phyloP scores from a whole-genome alignment of 2,329 filamentous ascomycete genomes.

The Endothia cerciana region DNA sequence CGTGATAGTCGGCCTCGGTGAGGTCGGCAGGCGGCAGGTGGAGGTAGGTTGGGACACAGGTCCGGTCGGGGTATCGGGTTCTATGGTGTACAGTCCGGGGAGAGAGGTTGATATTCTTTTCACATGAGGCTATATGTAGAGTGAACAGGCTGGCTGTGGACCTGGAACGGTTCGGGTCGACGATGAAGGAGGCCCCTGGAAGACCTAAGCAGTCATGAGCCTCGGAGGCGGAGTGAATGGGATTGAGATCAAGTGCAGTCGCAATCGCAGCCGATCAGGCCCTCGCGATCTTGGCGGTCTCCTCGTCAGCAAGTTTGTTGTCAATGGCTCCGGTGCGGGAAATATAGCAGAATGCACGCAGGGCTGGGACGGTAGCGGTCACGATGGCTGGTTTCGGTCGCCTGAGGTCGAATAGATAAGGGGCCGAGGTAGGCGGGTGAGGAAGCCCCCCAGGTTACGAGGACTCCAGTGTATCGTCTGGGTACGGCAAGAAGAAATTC shows the following conservation, averaged over 20 bases:
- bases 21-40: slow-evolving; percentile 33
- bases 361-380: neutral
- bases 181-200: neutral
- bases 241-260: neutral
- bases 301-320: neutral
- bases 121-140: neutral
- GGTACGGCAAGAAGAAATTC: neutral
- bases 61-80: neutral
- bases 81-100: neutral
- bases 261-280: neutral
- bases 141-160: neutral
- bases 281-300: neutral
- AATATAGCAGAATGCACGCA: neutral
- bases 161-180: neutral
- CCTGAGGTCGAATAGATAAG: neutral
- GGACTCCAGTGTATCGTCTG: neutral
- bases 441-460: neutral
- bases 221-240: neutral
- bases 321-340: neutral
- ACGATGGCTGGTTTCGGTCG: neutral
- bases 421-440: neutral
- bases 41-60: neutral
- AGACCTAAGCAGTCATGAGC: neutral
- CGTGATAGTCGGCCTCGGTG: slow-evolving; percentile 3
- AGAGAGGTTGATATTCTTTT: neutral